Evolutionary conservation across 768 basidiomycete genomes (phyloP).

Genomic region (Collybiopsis luxurians): DNA sequence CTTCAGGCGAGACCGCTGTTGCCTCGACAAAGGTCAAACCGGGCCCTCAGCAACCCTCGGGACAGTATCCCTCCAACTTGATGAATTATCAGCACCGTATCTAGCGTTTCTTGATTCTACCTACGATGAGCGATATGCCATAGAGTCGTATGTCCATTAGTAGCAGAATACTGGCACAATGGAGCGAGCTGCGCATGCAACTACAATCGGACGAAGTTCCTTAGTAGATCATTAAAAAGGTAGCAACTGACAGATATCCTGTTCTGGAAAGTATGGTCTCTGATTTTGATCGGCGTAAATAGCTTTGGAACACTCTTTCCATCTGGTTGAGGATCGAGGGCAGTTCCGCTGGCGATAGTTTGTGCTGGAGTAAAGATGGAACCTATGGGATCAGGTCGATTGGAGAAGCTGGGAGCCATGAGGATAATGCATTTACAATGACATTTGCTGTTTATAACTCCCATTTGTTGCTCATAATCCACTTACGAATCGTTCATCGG

Average conservation of each 20-base stretch:
- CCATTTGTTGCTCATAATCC: no score
- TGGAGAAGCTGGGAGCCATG: background rate
- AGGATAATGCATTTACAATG: background rate
- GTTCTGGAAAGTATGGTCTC: conserved; percentile 51
- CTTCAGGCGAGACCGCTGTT: conserved; percentile 56
- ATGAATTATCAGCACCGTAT: background rate
- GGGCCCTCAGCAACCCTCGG: conserved; percentile 50
- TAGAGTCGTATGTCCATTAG: conserved; percentile 47
- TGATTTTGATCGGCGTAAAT: conserved; percentile 55
- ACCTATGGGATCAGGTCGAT: conserved; percentile 26
- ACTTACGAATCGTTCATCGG: no score
- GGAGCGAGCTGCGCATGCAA: conserved; percentile 52
- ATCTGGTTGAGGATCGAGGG: conserved; percentile 33
- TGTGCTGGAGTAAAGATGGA: conserved; percentile 44
- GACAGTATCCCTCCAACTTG: conserved; percentile 52
- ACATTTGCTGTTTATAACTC: no score
- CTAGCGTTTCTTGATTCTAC: conserved; percentile 24
- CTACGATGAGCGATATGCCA: conserved; percentile 66
- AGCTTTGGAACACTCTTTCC: conserved; percentile 36
- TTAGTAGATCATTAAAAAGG: background rate
- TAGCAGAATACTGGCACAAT: conserved; percentile 58
- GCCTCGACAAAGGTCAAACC: conserved; percentile 66
- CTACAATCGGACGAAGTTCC: background rate
- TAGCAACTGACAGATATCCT: conserved; percentile 45
- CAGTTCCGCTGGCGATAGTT: conserved; percentile 35